Percentiles rank a stretch among this genome's conserved stretches.
Conservation (phyloP, 2,329 filamentous ascomycete species). For the Rhinocladiella similis region DNA sequence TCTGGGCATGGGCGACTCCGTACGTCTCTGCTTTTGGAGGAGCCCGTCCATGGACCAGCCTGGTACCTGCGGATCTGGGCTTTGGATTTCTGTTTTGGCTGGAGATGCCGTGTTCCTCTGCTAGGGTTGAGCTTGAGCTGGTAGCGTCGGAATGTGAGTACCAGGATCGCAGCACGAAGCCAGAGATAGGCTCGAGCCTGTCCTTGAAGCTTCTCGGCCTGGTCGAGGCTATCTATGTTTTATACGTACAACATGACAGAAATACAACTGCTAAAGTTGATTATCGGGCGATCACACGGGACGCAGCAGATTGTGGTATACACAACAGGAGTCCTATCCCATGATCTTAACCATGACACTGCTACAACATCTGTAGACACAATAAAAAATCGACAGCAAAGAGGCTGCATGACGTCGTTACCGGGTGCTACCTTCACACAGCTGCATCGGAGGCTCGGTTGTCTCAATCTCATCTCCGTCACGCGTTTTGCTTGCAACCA, state of each 20-base stretch:
- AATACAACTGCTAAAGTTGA: not conserved
- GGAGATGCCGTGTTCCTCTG: not conserved
- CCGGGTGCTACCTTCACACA: not conserved
- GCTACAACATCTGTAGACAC: too few species aligned
- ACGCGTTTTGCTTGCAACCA: slow-evolving; percentile 8
- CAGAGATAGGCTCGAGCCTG: not conserved
- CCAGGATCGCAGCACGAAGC: not conserved
- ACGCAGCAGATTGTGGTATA: not conserved
- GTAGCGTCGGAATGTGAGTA: too few species aligned
- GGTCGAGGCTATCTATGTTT: not conserved
- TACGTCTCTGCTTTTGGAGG: not conserved
- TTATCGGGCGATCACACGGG: not conserved
- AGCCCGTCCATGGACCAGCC: not conserved
- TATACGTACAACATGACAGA: slow-evolving; percentile 1
- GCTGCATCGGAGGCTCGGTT: slow-evolving; percentile 7
- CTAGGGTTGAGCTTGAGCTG: not conserved
- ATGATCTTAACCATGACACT: too few species aligned
- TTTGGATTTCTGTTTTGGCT: slow-evolving; percentile 4
- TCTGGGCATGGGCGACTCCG: not conserved
- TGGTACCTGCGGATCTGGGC: not conserved
- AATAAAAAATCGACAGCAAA: not conserved
- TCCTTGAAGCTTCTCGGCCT: not conserved
- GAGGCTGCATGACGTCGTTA: not conserved
- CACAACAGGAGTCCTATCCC: not conserved
- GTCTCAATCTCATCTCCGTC: slow-evolving; percentile 25